Conservation (phyloP, 2,329 filamentous ascomycete genomes). For the Pseudogymnoascus pannorum region DNA sequence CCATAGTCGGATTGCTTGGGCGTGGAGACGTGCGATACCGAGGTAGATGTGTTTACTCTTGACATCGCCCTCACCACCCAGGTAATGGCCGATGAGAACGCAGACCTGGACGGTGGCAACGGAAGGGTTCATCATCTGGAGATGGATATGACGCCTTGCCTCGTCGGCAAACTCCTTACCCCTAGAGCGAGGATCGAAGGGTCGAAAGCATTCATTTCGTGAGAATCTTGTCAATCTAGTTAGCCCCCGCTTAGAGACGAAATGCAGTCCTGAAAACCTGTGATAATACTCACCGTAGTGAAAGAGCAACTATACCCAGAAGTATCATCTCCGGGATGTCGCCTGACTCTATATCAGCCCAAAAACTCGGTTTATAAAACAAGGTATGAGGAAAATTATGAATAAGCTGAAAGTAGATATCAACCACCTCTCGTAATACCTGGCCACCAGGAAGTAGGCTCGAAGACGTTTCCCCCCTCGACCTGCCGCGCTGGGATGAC, state of each 20-base stretch:
- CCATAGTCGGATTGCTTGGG: constrained; percentile 15
- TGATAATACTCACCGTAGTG: background rate
- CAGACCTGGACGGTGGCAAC: constrained; percentile 13
- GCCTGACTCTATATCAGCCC: background rate
- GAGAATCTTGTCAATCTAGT: constrained; percentile 11
- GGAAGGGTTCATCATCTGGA: constrained; percentile 13
- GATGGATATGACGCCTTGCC: constrained; percentile 13
- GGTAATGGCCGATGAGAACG: constrained; percentile 14
- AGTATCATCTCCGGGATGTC: background rate
- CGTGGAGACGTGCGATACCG: constrained; percentile 15
- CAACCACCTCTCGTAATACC: background rate
- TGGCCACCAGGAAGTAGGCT: background rate
- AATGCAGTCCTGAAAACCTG: background rate
- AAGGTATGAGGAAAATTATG: constrained; percentile 3
- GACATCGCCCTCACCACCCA: constrained; percentile 15
- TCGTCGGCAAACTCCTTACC: constrained; percentile 9
- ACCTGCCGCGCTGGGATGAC: background rate
- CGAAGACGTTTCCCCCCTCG: background rate
- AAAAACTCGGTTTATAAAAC: background rate
- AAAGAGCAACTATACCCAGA: background rate
- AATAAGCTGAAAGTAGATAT: constrained; percentile 1
- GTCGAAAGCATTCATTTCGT: constrained; percentile 10
- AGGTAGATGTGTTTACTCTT: constrained; percentile 16
- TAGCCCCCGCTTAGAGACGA: background rate
- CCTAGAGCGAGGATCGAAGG: constrained; percentile 4